phyloP scores from a whole-genome alignment of 2,329 filamentous ascomycete species.

The Xylariaceae sp. region DNA sequence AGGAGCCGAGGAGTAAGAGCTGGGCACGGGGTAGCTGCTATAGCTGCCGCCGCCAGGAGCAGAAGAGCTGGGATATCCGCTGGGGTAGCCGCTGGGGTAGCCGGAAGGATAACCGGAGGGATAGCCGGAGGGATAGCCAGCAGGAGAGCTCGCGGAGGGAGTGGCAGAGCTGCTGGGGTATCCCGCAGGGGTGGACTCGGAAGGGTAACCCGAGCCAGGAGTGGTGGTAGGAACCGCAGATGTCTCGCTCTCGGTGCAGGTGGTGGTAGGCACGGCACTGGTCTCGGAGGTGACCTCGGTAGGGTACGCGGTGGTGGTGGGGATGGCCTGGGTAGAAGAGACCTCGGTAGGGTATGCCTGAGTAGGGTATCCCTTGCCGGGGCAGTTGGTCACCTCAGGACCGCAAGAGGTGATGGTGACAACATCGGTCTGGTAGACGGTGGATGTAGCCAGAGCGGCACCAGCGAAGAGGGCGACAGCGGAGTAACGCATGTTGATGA shows the following conservation, averaged over 20 bases:
- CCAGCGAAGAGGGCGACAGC: constrained; percentile 47
- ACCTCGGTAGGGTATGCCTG: constrained; percentile 32
- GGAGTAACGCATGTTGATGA: constrained; percentile 59
- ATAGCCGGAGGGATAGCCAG: constrained; percentile 1
- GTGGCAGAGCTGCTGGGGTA: not conserved
- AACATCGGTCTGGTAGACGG: constrained; percentile 54
- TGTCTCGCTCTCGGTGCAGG: not conserved
- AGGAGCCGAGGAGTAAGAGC: constrained; percentile 8
- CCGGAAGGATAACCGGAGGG: constrained; percentile 18
- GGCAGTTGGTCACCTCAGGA: constrained; percentile 58
- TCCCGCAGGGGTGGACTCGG: constrained; percentile 3
- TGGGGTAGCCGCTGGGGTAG: constrained; percentile 11
- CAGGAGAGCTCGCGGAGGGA: not conserved
- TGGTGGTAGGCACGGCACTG: constrained; percentile 1
- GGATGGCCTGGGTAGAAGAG: constrained; percentile 29
- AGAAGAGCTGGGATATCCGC: not conserved
- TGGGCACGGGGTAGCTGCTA: constrained; percentile 34
- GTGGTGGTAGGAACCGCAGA: not conserved
- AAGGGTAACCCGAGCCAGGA: constrained; percentile 2
- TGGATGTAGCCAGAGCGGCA: constrained; percentile 38
- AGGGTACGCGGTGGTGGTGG: constrained; percentile 17
- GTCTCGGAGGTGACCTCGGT: not conserved
- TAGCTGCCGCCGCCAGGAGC: constrained; percentile 15
- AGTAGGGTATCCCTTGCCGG: constrained; percentile 36
- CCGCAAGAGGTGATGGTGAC: constrained; percentile 59